phyloP scores from a whole-genome alignment of 169 alveolate genomes.

The Cyclospora cayetanensis region DNA sequence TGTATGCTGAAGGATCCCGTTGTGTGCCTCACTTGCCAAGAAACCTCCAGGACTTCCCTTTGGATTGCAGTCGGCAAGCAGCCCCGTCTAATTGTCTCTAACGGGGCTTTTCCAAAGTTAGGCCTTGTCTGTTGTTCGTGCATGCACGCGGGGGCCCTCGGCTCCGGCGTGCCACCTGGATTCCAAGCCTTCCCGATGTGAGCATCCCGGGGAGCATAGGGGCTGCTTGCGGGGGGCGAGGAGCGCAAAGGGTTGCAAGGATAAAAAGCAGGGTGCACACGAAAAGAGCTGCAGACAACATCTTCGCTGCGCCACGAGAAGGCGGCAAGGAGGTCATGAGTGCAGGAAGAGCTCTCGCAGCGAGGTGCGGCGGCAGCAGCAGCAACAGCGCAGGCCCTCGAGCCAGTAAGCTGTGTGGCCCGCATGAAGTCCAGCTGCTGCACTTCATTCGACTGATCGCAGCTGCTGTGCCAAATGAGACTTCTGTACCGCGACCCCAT shows the following conservation, averaged over 20 bases:
- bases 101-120: background rate
- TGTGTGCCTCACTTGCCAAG: background rate
- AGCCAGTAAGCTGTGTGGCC: background rate
- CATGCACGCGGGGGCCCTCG: background rate
- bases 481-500: slow-evolving; percentile 43
- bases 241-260: background rate
- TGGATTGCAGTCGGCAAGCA: background rate
- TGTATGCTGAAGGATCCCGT: no score
- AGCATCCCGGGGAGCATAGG: background rate
- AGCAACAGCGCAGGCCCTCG: background rate
- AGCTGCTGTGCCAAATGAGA: slow-evolving; percentile 36
- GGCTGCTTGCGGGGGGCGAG: background rate
- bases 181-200: background rate
- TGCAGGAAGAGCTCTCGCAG: background rate
- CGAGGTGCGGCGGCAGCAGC: background rate
- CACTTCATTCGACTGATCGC: background rate
- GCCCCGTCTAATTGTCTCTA: background rate
- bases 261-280: background rate
- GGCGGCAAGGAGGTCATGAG: slow-evolving; percentile 55
- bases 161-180: background rate
- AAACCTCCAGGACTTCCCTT: background rate
- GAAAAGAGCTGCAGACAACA: slow-evolving; percentile 44
- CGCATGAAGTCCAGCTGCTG: background rate
- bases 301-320: slow-evolving; percentile 52
- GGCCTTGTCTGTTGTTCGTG: background rate